A percentile compares a stretch with the other conserved stretches of the same genome.
phyloP scores from a whole-genome alignment of 2,329 filamentous ascomycete genomes.

The Claviceps sp. region DNA sequence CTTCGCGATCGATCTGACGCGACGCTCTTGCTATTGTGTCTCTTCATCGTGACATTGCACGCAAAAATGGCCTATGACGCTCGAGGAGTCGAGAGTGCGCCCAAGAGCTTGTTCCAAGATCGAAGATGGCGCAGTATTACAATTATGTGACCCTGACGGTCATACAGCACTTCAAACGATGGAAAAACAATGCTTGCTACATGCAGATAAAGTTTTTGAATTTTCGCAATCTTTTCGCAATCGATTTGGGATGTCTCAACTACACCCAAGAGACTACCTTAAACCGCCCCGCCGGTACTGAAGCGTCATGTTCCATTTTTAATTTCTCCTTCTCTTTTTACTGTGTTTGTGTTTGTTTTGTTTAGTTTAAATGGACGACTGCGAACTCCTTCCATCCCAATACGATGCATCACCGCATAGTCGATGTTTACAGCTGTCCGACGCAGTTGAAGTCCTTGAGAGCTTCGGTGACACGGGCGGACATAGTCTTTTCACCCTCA shows the following conservation, averaged over 20 bases:
- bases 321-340: not conserved
- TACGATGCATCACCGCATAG: not conserved
- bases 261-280: not conserved
- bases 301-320: not conserved
- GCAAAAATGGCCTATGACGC: too few relatives aligned
- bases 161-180: not conserved
- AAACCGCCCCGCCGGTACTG: not conserved
- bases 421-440: slow-evolving; percentile 17
- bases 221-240: too few relatives aligned
- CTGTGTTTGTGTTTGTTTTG: not conserved
- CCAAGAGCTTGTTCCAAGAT: too few relatives aligned
- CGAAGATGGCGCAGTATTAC: too few relatives aligned
- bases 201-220: not conserved
- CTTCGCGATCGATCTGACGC: not conserved
- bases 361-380: not conserved
- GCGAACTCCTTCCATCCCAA: not conserved
- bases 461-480: slow-evolving; percentile 61
- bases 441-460: slow-evolving; percentile 75
- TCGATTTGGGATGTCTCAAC: not conserved
- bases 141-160: too few relatives aligned
- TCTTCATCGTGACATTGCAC: not conserved
- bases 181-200: not conserved
- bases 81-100: too few relatives aligned
- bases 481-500: slow-evolving; percentile 96
- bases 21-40: not conserved